Conservation (phyloP, 2,329 filamentous ascomycete species). For the Calonectria naviculata region DNA sequence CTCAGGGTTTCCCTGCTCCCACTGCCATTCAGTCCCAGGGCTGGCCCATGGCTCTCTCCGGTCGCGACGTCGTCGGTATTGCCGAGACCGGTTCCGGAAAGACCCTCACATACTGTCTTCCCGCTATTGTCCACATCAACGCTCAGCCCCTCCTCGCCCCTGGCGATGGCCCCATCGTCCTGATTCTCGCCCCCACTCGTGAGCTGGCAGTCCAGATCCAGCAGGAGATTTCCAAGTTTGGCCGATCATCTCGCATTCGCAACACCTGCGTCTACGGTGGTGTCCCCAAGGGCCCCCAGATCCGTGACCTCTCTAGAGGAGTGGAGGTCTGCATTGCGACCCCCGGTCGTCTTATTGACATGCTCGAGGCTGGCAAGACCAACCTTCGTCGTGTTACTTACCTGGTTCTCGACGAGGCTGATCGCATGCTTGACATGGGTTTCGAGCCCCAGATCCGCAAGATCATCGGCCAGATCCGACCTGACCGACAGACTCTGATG, state of each 20-base stretch:
- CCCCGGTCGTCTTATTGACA: constrained; percentile 96
- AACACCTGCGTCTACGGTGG: constrained; percentile 99
- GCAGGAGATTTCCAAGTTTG: constrained; percentile 98
- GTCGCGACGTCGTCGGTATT: constrained; percentile 98
- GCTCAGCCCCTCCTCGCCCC: constrained; percentile 95
- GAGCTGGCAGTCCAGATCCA: constrained; percentile 99
- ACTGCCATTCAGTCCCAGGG: constrained; percentile 98
- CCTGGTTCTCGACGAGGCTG: constrained; percentile 97
- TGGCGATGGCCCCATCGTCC: constrained; percentile 95
- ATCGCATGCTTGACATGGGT: constrained; percentile 99
- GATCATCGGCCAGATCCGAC: constrained; percentile 97
- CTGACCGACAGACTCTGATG: constrained; percentile 99
- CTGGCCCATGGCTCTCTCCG: constrained; percentile 98
- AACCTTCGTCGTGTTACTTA: constrained; percentile 98
- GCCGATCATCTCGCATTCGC: constrained; percentile 96
- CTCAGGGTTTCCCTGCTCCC: constrained; percentile 92
- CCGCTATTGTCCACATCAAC: constrained; percentile 99
- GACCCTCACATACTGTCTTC: constrained; percentile 97
- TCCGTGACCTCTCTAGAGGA: constrained; percentile 92
- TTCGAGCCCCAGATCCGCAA: constrained; percentile 99
- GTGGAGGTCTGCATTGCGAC: constrained; percentile 99
- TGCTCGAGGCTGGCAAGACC: constrained; percentile 97
- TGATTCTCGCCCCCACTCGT: constrained; percentile 95
- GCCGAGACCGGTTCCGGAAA: constrained; percentile 99
- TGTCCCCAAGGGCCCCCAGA: constrained; percentile 97